These are phyloP conservation scores for Saccharomycopsis babjevae DNA, from an alignment of 805 yeast species.

Conservation along the genomic window DNA sequence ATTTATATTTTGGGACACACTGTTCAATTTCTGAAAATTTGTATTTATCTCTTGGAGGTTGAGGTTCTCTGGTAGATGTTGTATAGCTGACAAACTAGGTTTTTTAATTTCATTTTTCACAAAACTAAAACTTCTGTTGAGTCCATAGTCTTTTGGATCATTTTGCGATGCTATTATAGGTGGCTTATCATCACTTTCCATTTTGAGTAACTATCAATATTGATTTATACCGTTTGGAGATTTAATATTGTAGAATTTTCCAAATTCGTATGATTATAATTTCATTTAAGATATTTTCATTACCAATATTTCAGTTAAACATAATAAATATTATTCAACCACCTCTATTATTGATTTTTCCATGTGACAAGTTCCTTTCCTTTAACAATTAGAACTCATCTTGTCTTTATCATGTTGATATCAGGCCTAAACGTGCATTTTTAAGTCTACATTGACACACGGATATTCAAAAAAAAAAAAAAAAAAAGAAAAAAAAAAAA, in stretches of 20 bases:
- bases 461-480: no score
- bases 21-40: not conserved
- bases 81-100: not conserved
- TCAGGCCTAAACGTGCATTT: not conserved
- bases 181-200: not conserved
- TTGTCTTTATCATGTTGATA: not conserved
- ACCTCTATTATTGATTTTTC: no score
- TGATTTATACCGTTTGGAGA: not conserved
- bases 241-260: no score
- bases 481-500: not conserved
- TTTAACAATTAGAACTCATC: not conserved
- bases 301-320: no score
- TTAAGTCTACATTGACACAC: not conserved
- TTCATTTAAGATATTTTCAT: no score
- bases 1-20: not conserved
- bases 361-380: no score
- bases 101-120: not conserved
- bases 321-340: no score
- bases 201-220: not conserved
- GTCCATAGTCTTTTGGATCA: not conserved
- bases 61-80: not conserved
- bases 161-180: not conserved
- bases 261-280: no score
- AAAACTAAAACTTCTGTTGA: not conserved
- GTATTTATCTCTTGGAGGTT: not conserved